phyloP scores from a whole-genome alignment of 495 filamentous ascomycete species.

The Pyrenula aspistea region DNA sequence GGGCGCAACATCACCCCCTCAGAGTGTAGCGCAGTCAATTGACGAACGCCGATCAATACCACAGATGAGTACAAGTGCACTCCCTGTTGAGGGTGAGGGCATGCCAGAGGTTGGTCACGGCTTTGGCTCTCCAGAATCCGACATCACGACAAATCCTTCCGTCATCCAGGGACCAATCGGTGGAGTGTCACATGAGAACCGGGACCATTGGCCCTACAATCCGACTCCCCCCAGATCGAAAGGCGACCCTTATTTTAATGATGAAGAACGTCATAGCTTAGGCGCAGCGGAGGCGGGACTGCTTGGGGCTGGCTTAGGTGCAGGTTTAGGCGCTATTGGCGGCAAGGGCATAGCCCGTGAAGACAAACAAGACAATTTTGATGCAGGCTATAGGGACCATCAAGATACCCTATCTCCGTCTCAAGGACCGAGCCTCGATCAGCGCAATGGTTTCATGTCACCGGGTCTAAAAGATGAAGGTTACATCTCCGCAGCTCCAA shows the following conservation, averaged over 20 bases:
- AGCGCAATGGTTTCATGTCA: conserved; percentile 19
- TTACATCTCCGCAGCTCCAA: conserved; percentile 77
- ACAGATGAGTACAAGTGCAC: conserved; percentile 47
- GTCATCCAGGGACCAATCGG: conserved; percentile 58
- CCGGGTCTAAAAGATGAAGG: conserved; percentile 64
- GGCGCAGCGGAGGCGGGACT: conserved; percentile 30
- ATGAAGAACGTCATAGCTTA: conserved; percentile 15
- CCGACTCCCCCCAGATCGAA: conserved; percentile 31
- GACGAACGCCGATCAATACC: conserved; percentile 39
- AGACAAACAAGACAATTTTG: conserved; percentile 15
- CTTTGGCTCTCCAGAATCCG: conserved; percentile 41
- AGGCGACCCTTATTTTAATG: conserved; percentile 25
- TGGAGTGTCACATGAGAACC: conserved; percentile 30
- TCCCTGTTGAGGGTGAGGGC: conserved; percentile 36
- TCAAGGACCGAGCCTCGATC: conserved; percentile 11
- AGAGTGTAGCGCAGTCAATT: conserved; percentile 56
- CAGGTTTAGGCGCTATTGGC: conserved; percentile 14
- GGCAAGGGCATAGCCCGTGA: conserved; percentile 11
- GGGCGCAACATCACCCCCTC: conserved; percentile 55
- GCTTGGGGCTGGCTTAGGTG: conserved; percentile 13
- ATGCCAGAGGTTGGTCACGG: conserved; percentile 57
- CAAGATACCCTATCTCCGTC: conserved; percentile 26
- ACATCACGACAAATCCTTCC: conserved; percentile 69
- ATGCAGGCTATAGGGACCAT: conserved; percentile 18
- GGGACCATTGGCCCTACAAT: conserved; percentile 41